phyloP scores from a whole-genome alignment of 148 eudicot species.

The Drosera capensis region DNA sequence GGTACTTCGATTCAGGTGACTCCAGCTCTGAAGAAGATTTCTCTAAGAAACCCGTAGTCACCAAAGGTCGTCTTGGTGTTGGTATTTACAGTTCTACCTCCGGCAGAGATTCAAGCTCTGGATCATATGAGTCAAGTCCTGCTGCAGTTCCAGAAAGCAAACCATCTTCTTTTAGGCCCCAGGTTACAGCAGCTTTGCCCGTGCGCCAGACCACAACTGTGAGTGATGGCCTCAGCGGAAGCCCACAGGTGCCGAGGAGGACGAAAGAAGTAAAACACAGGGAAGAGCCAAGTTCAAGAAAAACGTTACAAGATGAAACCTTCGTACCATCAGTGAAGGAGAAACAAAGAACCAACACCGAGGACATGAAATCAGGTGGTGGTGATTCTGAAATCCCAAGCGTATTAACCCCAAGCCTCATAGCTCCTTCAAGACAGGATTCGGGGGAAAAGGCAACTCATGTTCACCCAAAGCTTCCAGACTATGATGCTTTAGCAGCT shows the following conservation, averaged over 20 bases:
- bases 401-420: slow-evolving; percentile 9
- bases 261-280: slow-evolving; percentile 11
- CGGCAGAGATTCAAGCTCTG: slow-evolving; percentile 7
- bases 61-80: slow-evolving; percentile 16
- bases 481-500: slow-evolving; percentile 54
- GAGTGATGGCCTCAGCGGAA: slow-evolving; percentile 10
- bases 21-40: slow-evolving; percentile 35
- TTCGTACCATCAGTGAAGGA: slow-evolving; percentile 11
- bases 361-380: slow-evolving; percentile 2
- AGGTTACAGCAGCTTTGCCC: slow-evolving; percentile 12
- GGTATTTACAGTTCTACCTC: slow-evolving; percentile 22
- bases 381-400: slow-evolving; percentile 10
- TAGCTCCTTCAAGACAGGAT: slow-evolving; percentile 26
- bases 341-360: slow-evolving; percentile 13
- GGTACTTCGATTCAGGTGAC: slow-evolving; percentile 29
- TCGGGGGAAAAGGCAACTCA: slow-evolving; percentile 51
- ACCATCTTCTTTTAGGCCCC: slow-evolving; percentile 9
- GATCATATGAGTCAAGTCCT: slow-evolving; percentile 20
- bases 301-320: slow-evolving; percentile 7
- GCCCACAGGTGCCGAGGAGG: slow-evolving; percentile 8
- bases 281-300: slow-evolving; percentile 15
- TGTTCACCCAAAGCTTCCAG: slow-evolving; percentile 98
- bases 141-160: slow-evolving; percentile 28
- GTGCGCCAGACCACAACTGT: slow-evolving; percentile 10
- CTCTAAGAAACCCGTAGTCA: slow-evolving; percentile 13